A percentile compares a stretch with the other conserved stretches of the same genome.
phyloP scores from a whole-genome alignment of 495 filamentous ascomycete species.

The Penicillium mononematosum region DNA sequence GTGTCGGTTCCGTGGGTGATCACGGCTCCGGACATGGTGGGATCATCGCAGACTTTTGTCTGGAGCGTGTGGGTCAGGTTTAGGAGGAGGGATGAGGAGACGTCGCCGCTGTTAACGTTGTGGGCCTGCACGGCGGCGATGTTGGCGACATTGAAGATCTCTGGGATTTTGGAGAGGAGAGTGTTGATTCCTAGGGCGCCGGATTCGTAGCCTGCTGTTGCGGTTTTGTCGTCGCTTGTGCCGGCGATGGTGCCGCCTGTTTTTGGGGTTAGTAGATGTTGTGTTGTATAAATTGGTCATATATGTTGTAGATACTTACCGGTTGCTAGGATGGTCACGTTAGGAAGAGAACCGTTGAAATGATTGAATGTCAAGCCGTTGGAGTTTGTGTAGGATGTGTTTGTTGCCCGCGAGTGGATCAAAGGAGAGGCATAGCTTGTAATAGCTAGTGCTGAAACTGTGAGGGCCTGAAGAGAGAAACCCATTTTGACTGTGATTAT shows the following conservation, averaged over 20 bases:
- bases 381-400: constrained; percentile 32
- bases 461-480: constrained; percentile 21
- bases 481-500: constrained; percentile 15
- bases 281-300: not conserved
- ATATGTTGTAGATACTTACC: constrained; percentile 19
- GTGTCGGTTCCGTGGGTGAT: constrained; percentile 54
- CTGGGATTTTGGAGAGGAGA: constrained; percentile 43
- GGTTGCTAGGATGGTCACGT: constrained; percentile 52
- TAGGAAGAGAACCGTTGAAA: constrained; percentile 46
- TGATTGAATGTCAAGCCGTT: constrained; percentile 39
- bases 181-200: constrained; percentile 42
- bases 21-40: constrained; percentile 44
- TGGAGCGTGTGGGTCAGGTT: constrained; percentile 43
- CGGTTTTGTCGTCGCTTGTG: constrained; percentile 38
- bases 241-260: constrained; percentile 50
- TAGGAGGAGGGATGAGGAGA: constrained; percentile 44
- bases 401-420: constrained; percentile 21
- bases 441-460: constrained; percentile 25
- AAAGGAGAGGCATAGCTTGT: constrained; percentile 30
- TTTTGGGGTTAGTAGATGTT: not conserved
- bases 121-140: constrained; percentile 46
- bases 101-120: constrained; percentile 38
- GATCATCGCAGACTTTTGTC: constrained; percentile 39
- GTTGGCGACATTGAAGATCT: constrained; percentile 47
- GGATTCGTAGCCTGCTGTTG: constrained; percentile 48